These are phyloP conservation scores for Crucihimalaya himalaica DNA, from an alignment of 345 rosid species.

Conservation along the genomic window DNA sequence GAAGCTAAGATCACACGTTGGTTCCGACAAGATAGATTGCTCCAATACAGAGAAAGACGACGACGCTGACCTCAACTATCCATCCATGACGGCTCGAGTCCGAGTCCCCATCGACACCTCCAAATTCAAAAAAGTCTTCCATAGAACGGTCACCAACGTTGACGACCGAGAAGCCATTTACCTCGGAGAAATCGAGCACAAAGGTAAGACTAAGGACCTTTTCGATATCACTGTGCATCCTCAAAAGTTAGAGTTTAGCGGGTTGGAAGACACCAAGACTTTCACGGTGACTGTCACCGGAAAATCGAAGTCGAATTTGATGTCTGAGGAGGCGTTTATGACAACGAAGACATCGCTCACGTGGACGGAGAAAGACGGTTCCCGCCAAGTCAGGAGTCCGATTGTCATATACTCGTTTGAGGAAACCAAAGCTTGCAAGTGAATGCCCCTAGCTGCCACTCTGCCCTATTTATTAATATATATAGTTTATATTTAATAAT, in stretches of 20 bases:
- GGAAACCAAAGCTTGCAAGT: not conserved
- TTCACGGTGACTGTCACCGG: conserved; percentile 48
- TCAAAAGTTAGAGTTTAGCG: conserved; percentile 35
- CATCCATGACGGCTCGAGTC: conserved; percentile 42
- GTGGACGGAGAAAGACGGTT: conserved; percentile 24
- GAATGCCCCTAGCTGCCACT: not conserved
- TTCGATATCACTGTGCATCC: conserved; percentile 43
- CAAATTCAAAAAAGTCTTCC: conserved; percentile 27
- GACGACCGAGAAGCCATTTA: conserved; percentile 46
- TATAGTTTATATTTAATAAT: not conserved
- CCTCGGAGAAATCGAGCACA: conserved; percentile 23
- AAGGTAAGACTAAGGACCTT: not conserved
- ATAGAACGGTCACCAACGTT: conserved; percentile 63
- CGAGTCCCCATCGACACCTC: not conserved
- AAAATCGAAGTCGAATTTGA: not conserved
- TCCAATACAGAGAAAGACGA: conserved; percentile 15
- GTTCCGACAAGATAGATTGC: conserved; percentile 40
- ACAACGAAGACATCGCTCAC: conserved; percentile 21
- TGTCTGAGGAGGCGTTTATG: not conserved
- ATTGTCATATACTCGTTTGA: conserved; percentile 24
- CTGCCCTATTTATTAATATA: not conserved
- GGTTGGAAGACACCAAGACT: conserved; percentile 41
- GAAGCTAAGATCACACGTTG: conserved; percentile 31
- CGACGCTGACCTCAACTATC: conserved; percentile 53
- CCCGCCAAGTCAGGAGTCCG: conserved; percentile 30